Base-by-base conservation (phyloP, 2,329 filamentous ascomycete genomes). In the Reticulascus tulasneorum region DNA sequence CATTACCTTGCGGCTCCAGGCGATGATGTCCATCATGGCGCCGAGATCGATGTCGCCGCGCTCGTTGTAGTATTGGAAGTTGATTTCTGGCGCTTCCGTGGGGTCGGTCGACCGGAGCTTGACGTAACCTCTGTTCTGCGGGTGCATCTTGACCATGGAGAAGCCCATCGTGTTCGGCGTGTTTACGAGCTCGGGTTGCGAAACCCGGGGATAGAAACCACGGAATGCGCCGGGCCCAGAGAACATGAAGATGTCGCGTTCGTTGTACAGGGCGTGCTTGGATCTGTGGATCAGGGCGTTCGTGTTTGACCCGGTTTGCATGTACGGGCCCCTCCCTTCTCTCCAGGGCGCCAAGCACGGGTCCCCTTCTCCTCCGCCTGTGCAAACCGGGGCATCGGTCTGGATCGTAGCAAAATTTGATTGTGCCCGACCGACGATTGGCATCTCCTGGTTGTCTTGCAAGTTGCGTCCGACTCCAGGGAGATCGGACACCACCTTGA, bases 71-170 rank as follows among this genome's bases (percentile, higher is more conserved):
- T 69, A 75, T 47, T 74, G 73, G 60, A 80, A 80, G 52, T 71
- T 67, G 51, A 82, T 81, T 22, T 71, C 57, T 0, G 82, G 82
- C n/a, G 71, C 69, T 34, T 84, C 81, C 2, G 70, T 69, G 0
- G 81, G 79, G 49, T 84, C 70, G 0, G 71, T 63, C 0, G 78
- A 82, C 15, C 63, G 66, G 6, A 86, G 66, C 6, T 62, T 73
- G 13, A 87, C 78, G 2, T 67, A 77, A 11, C 83, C 82, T 27
- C 69, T 66, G 31, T 85, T 86, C 6, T 62, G 58, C 19, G 59
- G 62, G 30, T 67, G 66, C 26, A 45, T 42, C 32, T 43, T 36
- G 9, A 43, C 39, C 5, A 13, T 33, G 11, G 31, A 33, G 8
- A 42, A 36, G 15, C 39, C 39, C 9, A 21, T 16, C 2, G 28